Evolutionary conservation across 2,329 filamentous ascomycete species (phyloP).

Genomic region (Didymella pomorum): DNA sequence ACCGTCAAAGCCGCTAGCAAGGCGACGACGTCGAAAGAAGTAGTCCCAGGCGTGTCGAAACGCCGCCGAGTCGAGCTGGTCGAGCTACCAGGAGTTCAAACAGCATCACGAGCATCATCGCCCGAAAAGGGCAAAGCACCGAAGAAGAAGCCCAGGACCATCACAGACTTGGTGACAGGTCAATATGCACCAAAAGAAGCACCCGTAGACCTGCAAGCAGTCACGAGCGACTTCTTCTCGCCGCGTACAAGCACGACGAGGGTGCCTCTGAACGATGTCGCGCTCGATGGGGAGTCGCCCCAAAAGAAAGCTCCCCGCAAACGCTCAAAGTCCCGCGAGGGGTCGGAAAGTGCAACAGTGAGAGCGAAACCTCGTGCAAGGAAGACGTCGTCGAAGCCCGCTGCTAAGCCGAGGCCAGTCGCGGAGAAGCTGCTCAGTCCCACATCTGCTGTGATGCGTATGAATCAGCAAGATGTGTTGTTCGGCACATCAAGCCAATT

Average conservation of each 20-base stretch:
- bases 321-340: constrained; percentile 32
- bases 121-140: constrained; percentile 46
- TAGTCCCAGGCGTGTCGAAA: constrained; percentile 30
- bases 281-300: constrained; percentile 12
- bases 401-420: constrained; percentile 37
- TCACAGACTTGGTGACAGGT: constrained; percentile 50
- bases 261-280: constrained; percentile 39
- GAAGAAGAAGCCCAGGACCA: constrained; percentile 51
- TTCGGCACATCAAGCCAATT: constrained; percentile 54
- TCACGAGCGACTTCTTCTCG: constrained; percentile 39
- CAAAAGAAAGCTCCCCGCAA: constrained; percentile 33
- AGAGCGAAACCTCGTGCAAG: constrained; percentile 39
- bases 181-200: constrained; percentile 39
- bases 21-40: constrained; percentile 8
- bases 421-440: constrained; percentile 51
- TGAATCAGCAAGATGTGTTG: constrained; percentile 47
- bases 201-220: constrained; percentile 8
- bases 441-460: constrained; percentile 35
- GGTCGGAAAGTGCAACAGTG: constrained; percentile 22
- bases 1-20: constrained; percentile 15
- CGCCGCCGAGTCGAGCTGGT: constrained; percentile 44
- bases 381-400: constrained; percentile 35
- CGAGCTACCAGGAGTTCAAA: constrained; percentile 37
- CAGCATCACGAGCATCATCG: constrained; percentile 32
- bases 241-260: constrained; percentile 29